phyloP scores from a whole-genome alignment of 331 rosid species.

The Spiraea crenata region DNA sequence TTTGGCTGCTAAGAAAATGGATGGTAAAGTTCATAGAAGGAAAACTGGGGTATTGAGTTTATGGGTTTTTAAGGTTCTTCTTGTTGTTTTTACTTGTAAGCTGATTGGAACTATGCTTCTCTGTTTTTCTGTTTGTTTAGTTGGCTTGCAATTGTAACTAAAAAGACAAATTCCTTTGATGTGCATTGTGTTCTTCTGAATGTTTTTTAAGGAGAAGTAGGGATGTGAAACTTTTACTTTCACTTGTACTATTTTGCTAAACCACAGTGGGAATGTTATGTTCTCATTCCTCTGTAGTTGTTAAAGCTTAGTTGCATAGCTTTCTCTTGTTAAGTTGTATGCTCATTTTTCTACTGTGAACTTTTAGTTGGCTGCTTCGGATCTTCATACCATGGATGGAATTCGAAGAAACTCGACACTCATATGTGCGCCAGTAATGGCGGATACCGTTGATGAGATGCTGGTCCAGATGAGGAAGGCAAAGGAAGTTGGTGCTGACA shows the following conservation, averaged over 20 bases:
- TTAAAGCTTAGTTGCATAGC: background rate
- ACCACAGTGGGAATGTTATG: background rate
- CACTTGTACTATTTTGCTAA: background rate
- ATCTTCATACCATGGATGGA: conserved; percentile 21
- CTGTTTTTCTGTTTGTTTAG: no score
- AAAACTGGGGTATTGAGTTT: conserved; percentile 4
- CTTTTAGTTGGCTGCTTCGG: conserved; percentile 29
- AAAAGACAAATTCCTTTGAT: background rate
- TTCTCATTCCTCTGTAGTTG: background rate
- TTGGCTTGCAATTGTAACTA: background rate
- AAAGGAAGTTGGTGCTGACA: conserved; percentile 54
- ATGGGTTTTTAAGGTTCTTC: background rate
- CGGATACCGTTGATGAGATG: conserved; percentile 47
- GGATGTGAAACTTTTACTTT: background rate
- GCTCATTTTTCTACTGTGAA: conserved; percentile 3
- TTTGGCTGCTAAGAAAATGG: conserved; percentile 13
- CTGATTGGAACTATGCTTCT: no score
- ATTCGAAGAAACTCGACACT: conserved; percentile 42
- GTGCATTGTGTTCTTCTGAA: background rate
- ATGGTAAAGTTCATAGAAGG: background rate
- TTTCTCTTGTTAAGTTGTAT: background rate
- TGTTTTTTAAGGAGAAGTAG: background rate
- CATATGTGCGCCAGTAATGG: conserved; percentile 56
- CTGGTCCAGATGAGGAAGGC: conserved; percentile 48
- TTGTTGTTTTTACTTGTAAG: background rate